Conservation (phyloP, 441 rosid genomes). For the Pelargonium australe region DNA sequence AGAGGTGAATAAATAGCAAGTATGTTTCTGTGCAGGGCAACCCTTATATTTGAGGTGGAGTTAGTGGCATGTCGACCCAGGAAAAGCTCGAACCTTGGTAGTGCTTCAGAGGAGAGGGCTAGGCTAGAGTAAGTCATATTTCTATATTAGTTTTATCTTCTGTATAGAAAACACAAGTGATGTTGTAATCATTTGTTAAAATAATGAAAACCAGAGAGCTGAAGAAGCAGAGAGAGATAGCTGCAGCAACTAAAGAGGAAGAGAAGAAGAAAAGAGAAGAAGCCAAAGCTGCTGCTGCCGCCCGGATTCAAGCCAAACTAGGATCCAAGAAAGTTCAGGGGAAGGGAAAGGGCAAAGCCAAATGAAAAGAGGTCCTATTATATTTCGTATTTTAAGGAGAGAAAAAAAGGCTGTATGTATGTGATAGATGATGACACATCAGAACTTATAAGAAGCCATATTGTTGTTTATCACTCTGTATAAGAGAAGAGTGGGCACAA, state of each 20-base stretch:
- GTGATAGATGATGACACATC: neutral
- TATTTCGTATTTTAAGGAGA: neutral
- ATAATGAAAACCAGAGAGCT: slow-evolving; percentile 48
- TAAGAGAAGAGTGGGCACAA: too few species aligned
- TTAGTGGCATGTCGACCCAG: slow-evolving; percentile 73
- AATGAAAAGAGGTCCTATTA: slow-evolving; percentile 19
- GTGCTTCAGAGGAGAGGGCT: slow-evolving; percentile 79
- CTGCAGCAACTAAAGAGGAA: slow-evolving; percentile 72
- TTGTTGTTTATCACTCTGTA: too few species aligned
- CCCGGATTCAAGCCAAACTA: slow-evolving; percentile 82
- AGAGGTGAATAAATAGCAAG: neutral
- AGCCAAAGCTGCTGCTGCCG: slow-evolving; percentile 90
- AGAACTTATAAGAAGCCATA: too few species aligned
- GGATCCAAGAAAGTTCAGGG: slow-evolving; percentile 75
- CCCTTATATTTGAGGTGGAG: slow-evolving; percentile 85
- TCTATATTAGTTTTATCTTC: neutral
- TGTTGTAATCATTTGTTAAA: neutral
- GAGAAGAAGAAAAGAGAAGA: slow-evolving; percentile 89
- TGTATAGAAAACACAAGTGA: neutral
- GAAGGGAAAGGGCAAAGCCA: slow-evolving; percentile 80
- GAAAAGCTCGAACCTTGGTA: slow-evolving; percentile 59
- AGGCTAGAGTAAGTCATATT: slow-evolving; percentile 71
- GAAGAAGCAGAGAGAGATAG: slow-evolving; percentile 84
- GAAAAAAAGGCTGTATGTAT: neutral
- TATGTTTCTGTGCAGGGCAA: slow-evolving; percentile 46